Conservation (phyloP, 176 grass and related monocot genomes). For the Rhynchospora pubera region DNA sequence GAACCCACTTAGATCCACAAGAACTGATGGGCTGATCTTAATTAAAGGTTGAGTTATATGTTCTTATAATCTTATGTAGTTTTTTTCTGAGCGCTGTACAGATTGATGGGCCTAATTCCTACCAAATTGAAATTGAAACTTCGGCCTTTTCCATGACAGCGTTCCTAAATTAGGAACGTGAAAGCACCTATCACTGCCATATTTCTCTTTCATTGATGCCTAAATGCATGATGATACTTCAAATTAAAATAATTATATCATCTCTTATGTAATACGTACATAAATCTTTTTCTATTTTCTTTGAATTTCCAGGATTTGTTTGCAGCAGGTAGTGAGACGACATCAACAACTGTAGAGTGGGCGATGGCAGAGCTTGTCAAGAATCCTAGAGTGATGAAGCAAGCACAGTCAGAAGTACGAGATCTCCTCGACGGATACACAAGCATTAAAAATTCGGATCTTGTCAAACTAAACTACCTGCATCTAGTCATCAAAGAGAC, state of each 20-base stretch:
- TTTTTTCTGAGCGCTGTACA: no score
- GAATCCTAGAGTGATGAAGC: background rate
- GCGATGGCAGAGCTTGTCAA: background rate
- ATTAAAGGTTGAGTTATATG: no score
- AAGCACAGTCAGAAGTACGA: background rate
- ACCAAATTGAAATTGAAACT: no score
- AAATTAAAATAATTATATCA: background rate
- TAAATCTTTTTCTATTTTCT: background rate
- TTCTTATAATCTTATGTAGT: no score
- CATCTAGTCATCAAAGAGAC: constrained; percentile 5
- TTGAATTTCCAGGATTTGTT: background rate
- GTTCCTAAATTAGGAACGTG: no score
- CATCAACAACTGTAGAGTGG: constrained; percentile 6
- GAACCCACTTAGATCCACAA: no score
- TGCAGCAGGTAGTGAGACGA: background rate
- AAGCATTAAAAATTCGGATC: background rate
- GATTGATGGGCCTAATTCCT: no score
- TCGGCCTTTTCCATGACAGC: no score
- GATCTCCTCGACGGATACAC: background rate
- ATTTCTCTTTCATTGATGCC: no score
- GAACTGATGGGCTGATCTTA: no score
- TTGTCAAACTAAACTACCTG: constrained; percentile 2
- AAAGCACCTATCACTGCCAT: no score
- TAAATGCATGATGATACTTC: no score
- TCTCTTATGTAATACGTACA: background rate